Evolutionary conservation across 306 rosid genomes (phyloP).

Genomic region (Cucumis melo): DNA sequence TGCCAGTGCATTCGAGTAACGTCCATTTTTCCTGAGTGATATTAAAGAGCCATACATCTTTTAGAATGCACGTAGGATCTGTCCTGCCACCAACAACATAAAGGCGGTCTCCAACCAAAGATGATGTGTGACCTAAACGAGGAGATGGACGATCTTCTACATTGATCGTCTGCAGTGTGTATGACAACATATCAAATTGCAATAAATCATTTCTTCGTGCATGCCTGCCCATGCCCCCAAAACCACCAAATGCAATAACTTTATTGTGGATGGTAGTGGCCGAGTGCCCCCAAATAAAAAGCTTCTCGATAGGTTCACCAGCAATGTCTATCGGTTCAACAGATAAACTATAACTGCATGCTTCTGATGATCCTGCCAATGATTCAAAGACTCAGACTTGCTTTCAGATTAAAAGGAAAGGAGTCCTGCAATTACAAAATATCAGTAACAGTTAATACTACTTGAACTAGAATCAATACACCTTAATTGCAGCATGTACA

Average conservation of each 20-base stretch:
- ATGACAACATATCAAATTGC: slow-evolving; percentile 42
- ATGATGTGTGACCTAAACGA: slow-evolving; percentile 66
- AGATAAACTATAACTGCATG: slow-evolving; percentile 25
- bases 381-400: slow-evolving; percentile 78
- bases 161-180: slow-evolving; percentile 27
- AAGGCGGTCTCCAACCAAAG: slow-evolving; percentile 43
- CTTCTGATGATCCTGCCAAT: slow-evolving; percentile 65
- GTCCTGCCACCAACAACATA: slow-evolving; percentile 83
- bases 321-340: slow-evolving; percentile 38
- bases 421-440: slow-evolving; percentile 66
- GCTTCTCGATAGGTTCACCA: slow-evolving; percentile 55
- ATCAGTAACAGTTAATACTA: slow-evolving; percentile 30
- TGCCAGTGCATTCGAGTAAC: slow-evolving; percentile 35
- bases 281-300: slow-evolving; percentile 87
- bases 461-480: slow-evolving; percentile 12
- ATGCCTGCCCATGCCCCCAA: slow-evolving; percentile 91
- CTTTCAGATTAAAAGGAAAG: slow-evolving; percentile 51
- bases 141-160: slow-evolving; percentile 39
- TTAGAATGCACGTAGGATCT: slow-evolving; percentile 65
- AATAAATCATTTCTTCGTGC: slow-evolving; percentile 53
- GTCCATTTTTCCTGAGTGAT: slow-evolving; percentile 41
- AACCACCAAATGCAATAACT: slow-evolving; percentile 69
- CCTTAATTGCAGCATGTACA: background rate
- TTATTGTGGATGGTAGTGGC: slow-evolving; percentile 20
- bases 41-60: slow-evolving; percentile 60